These are phyloP conservation scores for Exsudoporus frostii DNA, from an alignment of 768 basidiomycete genomes.

Conservation along the genomic window DNA sequence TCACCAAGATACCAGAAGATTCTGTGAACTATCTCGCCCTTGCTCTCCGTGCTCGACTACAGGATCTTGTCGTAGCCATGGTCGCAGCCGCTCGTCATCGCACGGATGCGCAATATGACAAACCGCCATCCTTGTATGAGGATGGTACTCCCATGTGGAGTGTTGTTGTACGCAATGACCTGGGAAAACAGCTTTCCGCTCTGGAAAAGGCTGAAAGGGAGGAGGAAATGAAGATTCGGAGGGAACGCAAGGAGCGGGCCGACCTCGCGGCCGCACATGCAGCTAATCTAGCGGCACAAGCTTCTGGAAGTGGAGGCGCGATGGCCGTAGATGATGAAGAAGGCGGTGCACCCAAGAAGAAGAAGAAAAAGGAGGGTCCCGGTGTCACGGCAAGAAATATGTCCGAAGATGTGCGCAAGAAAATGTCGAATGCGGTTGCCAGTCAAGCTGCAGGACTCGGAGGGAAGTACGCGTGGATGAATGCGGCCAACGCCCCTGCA, in stretches of 20 bases:
- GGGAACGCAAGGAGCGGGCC: slow-evolving; percentile 75
- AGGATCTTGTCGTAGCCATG: slow-evolving; percentile 67
- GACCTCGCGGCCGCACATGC: slow-evolving; percentile 72
- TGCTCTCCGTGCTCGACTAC: slow-evolving; percentile 71
- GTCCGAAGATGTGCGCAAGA: slow-evolving; percentile 89
- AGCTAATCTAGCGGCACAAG: slow-evolving; percentile 58
- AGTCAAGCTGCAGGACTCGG: slow-evolving; percentile 84
- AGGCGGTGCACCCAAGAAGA: slow-evolving; percentile 67
- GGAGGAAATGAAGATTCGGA: slow-evolving; percentile 71
- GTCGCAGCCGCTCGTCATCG: slow-evolving; percentile 66
- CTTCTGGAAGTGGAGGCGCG: slow-evolving; percentile 33
- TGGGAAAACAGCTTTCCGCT: slow-evolving; percentile 71
- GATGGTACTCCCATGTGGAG: slow-evolving; percentile 81
- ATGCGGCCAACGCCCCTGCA: slow-evolving; percentile 49
- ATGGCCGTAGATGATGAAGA: slow-evolving; percentile 45
- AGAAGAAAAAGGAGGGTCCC: slow-evolving; percentile 78
- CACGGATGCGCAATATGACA: slow-evolving; percentile 65
- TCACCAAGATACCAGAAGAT: slow-evolving; percentile 67
- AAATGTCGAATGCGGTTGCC: slow-evolving; percentile 87
- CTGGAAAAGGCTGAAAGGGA: slow-evolving; percentile 80
- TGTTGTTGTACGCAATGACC: slow-evolving; percentile 70
- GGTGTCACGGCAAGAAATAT: slow-evolving; percentile 85
- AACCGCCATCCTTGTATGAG: slow-evolving; percentile 61
- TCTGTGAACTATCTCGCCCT: slow-evolving; percentile 75
- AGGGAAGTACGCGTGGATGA: slow-evolving; percentile 90